These are phyloP conservation scores for Backusella tarrabulga DNA, from an alignment of 192 early-diverging fungal species.

Conservation along the genomic window DNA sequence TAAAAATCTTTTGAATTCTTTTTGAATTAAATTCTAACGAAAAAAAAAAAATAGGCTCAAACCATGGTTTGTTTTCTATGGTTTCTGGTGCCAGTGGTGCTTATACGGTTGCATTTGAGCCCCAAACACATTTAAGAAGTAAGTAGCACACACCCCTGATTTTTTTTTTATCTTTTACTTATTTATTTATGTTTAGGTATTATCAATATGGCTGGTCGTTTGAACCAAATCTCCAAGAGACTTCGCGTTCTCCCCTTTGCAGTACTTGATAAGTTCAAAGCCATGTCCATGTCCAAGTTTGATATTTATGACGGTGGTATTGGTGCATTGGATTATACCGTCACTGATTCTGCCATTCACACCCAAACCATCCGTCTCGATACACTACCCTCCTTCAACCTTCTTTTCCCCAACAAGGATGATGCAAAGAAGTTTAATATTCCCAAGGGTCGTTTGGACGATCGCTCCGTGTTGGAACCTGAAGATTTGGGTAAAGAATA, in stretches of 20 bases:
- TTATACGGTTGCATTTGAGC: conserved; percentile 36
- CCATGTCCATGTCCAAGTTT: conserved; percentile 29
- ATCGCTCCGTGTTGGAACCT: conserved; percentile 5
- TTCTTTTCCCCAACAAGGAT: conserved; percentile 18
- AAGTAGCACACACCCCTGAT: background rate
- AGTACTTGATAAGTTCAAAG: conserved; percentile 29
- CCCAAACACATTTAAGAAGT: conserved; percentile 37
- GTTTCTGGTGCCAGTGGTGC: conserved; percentile 37
- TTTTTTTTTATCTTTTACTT: background rate
- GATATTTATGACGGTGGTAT: conserved; percentile 32
- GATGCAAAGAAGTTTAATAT: background rate
- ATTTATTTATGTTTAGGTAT: conserved; percentile 17
- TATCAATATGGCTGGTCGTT: conserved; percentile 29
- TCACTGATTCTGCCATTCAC: conserved; percentile 2
- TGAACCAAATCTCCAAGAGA: conserved; percentile 24
- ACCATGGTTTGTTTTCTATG: conserved; percentile 40
- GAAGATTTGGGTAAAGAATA: conserved; percentile 31
- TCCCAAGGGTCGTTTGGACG: background rate
- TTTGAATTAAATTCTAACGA: background rate
- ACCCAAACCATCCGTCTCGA: conserved; percentile 40
- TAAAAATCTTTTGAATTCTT: background rate
- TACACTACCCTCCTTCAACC: conserved; percentile 22
- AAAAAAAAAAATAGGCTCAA: conserved; percentile 20
- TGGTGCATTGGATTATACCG: conserved; percentile 21
- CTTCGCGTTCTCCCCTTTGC: conserved; percentile 37